Evolutionary conservation across 2,329 filamentous ascomycete species (phyloP).

Genomic region (Diatrype stigma): DNA sequence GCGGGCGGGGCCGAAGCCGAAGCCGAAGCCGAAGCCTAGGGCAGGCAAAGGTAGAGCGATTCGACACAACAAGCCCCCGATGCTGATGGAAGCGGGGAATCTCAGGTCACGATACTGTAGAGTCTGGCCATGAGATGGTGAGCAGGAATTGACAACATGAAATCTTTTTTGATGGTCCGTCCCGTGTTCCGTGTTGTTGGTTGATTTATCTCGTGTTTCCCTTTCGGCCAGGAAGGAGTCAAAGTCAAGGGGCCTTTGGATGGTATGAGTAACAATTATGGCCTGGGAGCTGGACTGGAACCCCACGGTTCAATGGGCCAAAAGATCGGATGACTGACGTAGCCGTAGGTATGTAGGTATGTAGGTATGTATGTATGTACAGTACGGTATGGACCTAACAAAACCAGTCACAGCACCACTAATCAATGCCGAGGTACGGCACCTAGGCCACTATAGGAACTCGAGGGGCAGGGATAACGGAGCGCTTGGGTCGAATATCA

Average conservation of each 20-base stretch:
- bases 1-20: slow-evolving; percentile 1
- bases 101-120: not conserved
- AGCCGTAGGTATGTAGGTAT: not conserved
- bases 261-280: not conserved
- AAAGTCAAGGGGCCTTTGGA: not conserved
- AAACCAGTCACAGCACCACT: not conserved
- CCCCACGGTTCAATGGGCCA: not conserved
- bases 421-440: too few relatives aligned
- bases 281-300: not conserved
- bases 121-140: not conserved
- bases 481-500: too few relatives aligned
- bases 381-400: not conserved
- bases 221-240: not conserved
- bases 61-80: too few relatives aligned
- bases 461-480: not conserved
- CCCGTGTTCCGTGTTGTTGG: not conserved
- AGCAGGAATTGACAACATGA: not conserved
- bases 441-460: not conserved
- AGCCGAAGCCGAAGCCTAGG: too few relatives aligned
- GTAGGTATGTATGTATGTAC: too few relatives aligned
- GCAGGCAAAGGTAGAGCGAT: slow-evolving; percentile 15
- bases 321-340: not conserved
- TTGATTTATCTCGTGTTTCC: too few relatives aligned
- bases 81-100: not conserved
- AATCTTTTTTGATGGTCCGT: not conserved